These are phyloP conservation scores for Clonostachys solani DNA, from an alignment of 2,329 filamentous ascomycete species.

Conservation along the genomic window DNA sequence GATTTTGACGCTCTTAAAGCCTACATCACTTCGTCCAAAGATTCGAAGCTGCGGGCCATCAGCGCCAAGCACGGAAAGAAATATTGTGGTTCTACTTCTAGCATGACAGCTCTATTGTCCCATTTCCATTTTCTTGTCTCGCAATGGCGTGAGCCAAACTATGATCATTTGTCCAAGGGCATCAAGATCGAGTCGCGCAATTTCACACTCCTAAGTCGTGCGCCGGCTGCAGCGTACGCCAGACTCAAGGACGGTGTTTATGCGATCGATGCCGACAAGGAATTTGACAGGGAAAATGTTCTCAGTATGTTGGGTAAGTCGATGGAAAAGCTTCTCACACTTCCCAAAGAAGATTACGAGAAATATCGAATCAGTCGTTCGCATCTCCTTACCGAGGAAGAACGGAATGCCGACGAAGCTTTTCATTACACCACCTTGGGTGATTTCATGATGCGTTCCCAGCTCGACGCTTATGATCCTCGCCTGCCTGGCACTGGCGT, in stretches of 20 bases:
- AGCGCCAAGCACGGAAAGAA: conserved; percentile 65
- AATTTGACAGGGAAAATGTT: conserved; percentile 80
- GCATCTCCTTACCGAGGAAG: conserved; percentile 65
- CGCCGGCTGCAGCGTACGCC: conserved; percentile 77
- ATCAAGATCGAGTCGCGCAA: conserved; percentile 58
- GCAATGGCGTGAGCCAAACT: conserved; percentile 70
- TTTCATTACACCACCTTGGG: conserved; percentile 86
- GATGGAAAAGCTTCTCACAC: conserved; percentile 90
- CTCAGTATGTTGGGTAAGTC: conserved; percentile 91
- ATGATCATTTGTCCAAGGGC: conserved; percentile 59
- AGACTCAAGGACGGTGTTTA: conserved; percentile 81
- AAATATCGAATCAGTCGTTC: conserved; percentile 69
- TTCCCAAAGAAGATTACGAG: conserved; percentile 79
- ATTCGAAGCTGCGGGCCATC: conserved; percentile 64
- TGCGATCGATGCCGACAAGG: conserved; percentile 93
- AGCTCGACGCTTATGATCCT: conserved; percentile 85
- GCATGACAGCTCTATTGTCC: conserved; percentile 81
- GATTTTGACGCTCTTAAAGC: conserved; percentile 82
- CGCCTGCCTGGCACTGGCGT: conserved; percentile 86
- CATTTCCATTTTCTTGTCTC: conserved; percentile 95
- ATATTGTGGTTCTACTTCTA: conserved; percentile 93
- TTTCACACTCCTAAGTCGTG: conserved; percentile 69
- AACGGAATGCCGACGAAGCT: conserved; percentile 68
- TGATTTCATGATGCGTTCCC: conserved; percentile 90
- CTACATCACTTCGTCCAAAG: conserved; percentile 90